Evolutionary conservation across 2,329 filamentous ascomycete species (phyloP), one percentile per base, ranked within the genome.

Genomic region (Xylaria sp.): DNA sequence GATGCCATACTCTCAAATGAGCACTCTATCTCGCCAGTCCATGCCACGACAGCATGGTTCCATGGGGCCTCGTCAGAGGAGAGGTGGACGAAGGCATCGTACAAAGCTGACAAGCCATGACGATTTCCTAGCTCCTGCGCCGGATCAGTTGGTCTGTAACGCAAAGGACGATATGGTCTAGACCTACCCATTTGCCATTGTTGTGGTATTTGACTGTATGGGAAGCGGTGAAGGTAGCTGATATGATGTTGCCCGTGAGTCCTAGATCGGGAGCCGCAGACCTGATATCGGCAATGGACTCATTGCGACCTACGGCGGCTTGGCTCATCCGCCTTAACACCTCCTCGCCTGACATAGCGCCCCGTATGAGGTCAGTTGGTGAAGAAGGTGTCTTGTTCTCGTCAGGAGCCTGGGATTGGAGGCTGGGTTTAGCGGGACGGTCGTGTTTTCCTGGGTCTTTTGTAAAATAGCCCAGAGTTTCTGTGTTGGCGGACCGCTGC

Each of bases 21-120:
- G 4, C 80, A 82, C 65, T 90, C 87, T 67, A 95, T 91, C 79
- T 98, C 95, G 66, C 95, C 95, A 3, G 95, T 97, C 95, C 95
- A 98, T 53, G 93, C 94, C 61, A 98, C 92, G 6, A 97, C 87
- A 0, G 91, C 96, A 81, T 97, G 95, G 75, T 94, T 93, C 94
- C 94, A 98, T 23, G 91, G 90, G 2, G 91, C 90, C 50, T 91
- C 86, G 64, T 91, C 85, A n/a, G 94, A 97, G 3, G 94, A 93
- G 52, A 98, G 89, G 80, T 97, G 91, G 64, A 91, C 88, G 76
- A 98, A 94, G 10, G 94, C 94, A 79, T 97, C 94, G 81, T 97
- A 97, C 39, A 98, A 86, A 18, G 95, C 94, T 13, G 95, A 97
- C 66, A 94, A 95, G 63, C 95, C 95, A 68, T 91, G 91, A 30